Evolutionary conservation across 2,329 filamentous ascomycete species (phyloP).

Genomic region (Sclerotinia subarctica): DNA sequence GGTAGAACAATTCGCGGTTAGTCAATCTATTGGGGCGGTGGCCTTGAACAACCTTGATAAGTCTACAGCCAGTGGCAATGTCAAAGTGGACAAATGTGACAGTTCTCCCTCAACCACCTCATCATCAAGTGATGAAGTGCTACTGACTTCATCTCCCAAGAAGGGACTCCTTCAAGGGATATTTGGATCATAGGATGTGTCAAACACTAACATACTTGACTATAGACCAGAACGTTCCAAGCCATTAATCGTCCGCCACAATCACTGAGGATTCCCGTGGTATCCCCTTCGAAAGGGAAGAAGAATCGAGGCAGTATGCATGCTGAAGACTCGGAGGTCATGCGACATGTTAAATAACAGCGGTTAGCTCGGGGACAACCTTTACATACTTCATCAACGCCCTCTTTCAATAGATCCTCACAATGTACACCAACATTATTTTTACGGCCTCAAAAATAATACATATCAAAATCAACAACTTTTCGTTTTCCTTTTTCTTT

Average conservation of each 20-base stretch:
- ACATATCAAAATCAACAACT: neutral
- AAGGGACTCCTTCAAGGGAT: neutral
- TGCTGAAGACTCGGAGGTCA: neutral
- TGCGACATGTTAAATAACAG: neutral
- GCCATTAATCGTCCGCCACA: constrained; percentile 14
- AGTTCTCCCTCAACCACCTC: neutral
- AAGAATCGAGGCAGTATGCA: neutral
- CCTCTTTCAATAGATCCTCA: neutral
- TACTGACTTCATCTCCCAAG: neutral
- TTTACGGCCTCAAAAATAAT: neutral
- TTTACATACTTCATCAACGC: neutral
- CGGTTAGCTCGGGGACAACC: neutral
- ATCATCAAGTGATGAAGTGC: constrained; percentile 17
- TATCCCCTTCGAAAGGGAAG: neutral
- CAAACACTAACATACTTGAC: constrained; percentile 17
- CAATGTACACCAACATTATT: neutral
- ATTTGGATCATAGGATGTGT: neutral
- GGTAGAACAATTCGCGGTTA: neutral
- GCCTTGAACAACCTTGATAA: neutral
- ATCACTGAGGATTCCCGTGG: constrained; percentile 16
- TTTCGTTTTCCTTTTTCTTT: neutral
- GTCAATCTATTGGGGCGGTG: neutral
- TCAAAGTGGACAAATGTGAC: constrained; percentile 5
- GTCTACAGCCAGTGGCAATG: neutral
- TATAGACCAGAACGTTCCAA: constrained; percentile 12